Evolutionary conservation across 2,329 filamentous ascomycete genomes (phyloP).

Genomic region (Penicillium sp.): DNA sequence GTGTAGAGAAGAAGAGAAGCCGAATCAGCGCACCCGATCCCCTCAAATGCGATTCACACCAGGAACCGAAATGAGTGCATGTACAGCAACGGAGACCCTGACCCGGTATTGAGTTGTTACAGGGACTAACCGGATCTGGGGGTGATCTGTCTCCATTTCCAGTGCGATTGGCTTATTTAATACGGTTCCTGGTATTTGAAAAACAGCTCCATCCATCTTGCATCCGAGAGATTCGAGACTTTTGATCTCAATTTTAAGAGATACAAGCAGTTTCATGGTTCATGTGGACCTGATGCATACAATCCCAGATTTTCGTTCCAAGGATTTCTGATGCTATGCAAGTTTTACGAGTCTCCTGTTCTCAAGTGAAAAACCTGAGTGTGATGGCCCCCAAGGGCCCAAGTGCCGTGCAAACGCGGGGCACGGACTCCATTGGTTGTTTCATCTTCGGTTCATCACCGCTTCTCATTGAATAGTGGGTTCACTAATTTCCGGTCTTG

Average conservation of each 20-base stretch:
- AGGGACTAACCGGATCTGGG: not conserved
- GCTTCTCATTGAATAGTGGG: constrained; percentile 14
- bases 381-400: not conserved
- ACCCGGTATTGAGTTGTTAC: constrained; percentile 5
- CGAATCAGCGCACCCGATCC: not conserved
- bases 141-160: not conserved
- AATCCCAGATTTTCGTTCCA: not conserved
- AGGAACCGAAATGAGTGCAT: not conserved
- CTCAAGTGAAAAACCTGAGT: not conserved
- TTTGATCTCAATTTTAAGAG: not conserved
- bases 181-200: constrained; percentile 17
- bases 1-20: not conserved
- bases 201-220: not conserved
- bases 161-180: constrained; percentile 9
- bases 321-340: not conserved
- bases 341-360: not conserved
- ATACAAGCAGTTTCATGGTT: not conserved
- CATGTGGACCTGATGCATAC: not conserved
- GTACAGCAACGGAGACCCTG: constrained; percentile 7
- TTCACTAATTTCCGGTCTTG: constrained; percentile 19
- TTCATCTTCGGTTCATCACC: constrained; percentile 16
- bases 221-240: not conserved
- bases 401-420: constrained; percentile 13
- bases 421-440: constrained; percentile 20
- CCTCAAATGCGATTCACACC: not conserved